Evolutionary conservation across 2,329 filamentous ascomycete genomes (phyloP), one percentile per base, ranked within the genome.

Genomic region (Aureobasidium zeae): DNA sequence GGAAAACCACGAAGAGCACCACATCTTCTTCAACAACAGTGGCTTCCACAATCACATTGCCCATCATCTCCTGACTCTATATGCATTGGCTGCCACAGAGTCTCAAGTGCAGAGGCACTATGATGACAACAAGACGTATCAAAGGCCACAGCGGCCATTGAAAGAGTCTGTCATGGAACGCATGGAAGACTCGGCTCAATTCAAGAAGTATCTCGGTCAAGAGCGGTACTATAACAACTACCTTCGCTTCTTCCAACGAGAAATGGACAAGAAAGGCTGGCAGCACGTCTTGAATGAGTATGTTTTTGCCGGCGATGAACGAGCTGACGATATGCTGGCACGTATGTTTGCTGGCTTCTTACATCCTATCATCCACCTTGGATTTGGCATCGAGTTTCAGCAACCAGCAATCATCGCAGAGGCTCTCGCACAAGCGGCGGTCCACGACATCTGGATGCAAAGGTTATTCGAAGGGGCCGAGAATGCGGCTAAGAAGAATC

Each of bases 31-130:
- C 70, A 93, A 91, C 49, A 48, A 72, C 0, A 56, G 62, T 2
- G 81, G 82, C 0, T 93, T 83, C 50, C 88, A 95, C 56, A 70
- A 94, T 59, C 87, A 94, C 55, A 85, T 91, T 48, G 72, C 72
- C 3, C 87, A 94, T 53, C 79, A 86, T 25, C 64, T 93, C 4
- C 72, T 94, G 9, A 79, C 79, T 12, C 67, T 91, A 21, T 94
- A 81, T 59, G 82, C 83, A 24, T 77, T 91, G 1, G 81, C 81
- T 1, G 86, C 84, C 6, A 63, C 72, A 0, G 59, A 79, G 0
- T 58, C 69, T 0, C 60, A 74, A 13, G 69, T 95, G 3, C 70
- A 79, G 52, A 63, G 64, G 9, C 79, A 73, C 12, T 94, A 83
- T 57, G 68, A 78, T 31, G 58, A 64, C 32, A 87, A 89, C 59